Base-by-base conservation (phyloP, 2,329 filamentous ascomycete genomes). In the Hymenoscyphus salicellus region DNA sequence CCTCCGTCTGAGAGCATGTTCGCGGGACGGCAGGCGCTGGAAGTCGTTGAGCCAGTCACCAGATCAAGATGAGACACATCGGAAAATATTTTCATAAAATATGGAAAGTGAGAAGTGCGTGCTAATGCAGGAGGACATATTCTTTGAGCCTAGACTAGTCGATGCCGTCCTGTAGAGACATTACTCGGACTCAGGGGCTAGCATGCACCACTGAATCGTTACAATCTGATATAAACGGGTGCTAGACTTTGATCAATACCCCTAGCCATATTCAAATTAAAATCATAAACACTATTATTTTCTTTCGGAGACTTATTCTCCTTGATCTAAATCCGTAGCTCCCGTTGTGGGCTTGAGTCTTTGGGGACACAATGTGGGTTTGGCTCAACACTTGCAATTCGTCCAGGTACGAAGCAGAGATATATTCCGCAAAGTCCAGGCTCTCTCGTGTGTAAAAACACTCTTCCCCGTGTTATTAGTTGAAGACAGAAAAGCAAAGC, bases 181-280 rank as follows among this genome's bases (percentile, higher is more conserved):
- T 57, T 32, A 57, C 55, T 32, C 55, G 20, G 10, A 57, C 28
- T 36, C n/a, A 33, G 26, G 26, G 36, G 26, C 36, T 14, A 38
- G 26, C 58, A 11, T 59, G 17, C 36, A 26, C 23, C 58, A 20
- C 17, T 30, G 26, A 46, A 28, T 59, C n/a, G 58, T 41, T 26
- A 28, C 38, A 60, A 60, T 60, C 26, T 60, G 16, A 60, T 32
- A 30, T 52, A 20, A 60, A 60, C 41, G 58, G 58, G 58, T 49
- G 43, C 58, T 28, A 60, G 46, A 33, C 58, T 16, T 7, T 32
- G n/a, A 6, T 14, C 3, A 26, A 8, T 20, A 23, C 23, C 36
- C 36, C 5, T 52, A 52, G 46, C 46, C 46, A 3, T 52, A 5
- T 52, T 52, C 8, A 26, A 26, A 23, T 23, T 49, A 20, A 10